A percentile compares a stretch with the other conserved stretches of the same genome.
Conservation (phyloP, 2,329 filamentous ascomycete species). For the Gremmenia infestans region DNA sequence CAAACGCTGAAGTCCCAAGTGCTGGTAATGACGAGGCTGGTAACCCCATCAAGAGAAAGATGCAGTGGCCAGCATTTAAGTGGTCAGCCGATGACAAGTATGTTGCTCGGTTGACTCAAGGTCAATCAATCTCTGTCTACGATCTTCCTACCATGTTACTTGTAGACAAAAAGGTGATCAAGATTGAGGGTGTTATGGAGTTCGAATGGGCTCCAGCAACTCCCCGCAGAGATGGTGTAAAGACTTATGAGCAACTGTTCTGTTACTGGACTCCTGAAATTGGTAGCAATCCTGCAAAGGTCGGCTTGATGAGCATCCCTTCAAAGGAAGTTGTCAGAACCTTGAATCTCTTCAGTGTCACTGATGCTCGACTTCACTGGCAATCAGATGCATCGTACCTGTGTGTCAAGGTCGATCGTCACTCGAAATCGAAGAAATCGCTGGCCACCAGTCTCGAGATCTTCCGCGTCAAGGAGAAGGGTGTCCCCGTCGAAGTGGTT, state of each 20-base stretch:
- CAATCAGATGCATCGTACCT: conserved; percentile 91
- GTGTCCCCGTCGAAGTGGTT: conserved; percentile 95
- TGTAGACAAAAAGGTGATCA: conserved; percentile 85
- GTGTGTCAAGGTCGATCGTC: conserved; percentile 96
- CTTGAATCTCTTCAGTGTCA: conserved; percentile 95
- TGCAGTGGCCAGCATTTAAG: conserved; percentile 98
- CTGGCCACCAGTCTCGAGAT: conserved; percentile 96
- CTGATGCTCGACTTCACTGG: conserved; percentile 97
- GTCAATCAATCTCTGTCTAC: conserved; percentile 85
- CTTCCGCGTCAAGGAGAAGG: conserved; percentile 96
- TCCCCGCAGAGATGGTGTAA: conserved; percentile 76
- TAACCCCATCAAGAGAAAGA: conserved; percentile 76
- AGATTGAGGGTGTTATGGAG: conserved; percentile 94
- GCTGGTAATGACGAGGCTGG: conserved; percentile 55
- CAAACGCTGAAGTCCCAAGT: conserved; percentile 75
- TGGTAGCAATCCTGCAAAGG: conserved; percentile 95
- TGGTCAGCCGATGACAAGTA: conserved; percentile 98
- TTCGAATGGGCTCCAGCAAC: conserved; percentile 95
- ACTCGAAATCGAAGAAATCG: conserved; percentile 99
- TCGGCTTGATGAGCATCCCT: conserved; percentile 92
- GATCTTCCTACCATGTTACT: conserved; percentile 86
- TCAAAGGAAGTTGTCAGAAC: conserved; percentile 92
- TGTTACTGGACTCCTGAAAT: conserved; percentile 99
- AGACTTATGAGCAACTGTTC: conserved; percentile 90
- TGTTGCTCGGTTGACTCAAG: conserved; percentile 84